Evolutionary conservation across 108 stramenopile species (phyloP), one percentile per base, ranked within the genome.

Genomic region (Conticribra weissflogii): DNA sequence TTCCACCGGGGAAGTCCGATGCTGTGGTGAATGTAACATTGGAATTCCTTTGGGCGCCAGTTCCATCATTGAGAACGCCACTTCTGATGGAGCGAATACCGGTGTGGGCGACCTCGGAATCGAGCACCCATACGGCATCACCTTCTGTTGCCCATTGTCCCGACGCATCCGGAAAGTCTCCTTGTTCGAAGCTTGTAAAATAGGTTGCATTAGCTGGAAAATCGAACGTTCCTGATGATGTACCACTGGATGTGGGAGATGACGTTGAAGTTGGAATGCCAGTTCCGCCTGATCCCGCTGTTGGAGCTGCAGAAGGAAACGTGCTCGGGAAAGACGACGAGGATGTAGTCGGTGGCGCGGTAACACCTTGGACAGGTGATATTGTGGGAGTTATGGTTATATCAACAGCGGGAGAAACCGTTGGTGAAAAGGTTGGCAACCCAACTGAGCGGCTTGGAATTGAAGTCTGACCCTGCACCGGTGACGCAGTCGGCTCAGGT

Each of bases 31-130:
- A 49, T 21, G 75, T 76, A 2, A 68, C 51, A 41, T 76, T 76
- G 3, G 75, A 76, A 1, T 49, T 34, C 59, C 56, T 62, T 15
- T 54, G 53, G n/a, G 52, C 60, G 29, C 22, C 3, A 51, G 59
- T 54, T 15, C 27, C 19, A 24, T 59, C 21, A 16, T 60, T 32
- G 18, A 76, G 63, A 12, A 14, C 52, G 0, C 64, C 64, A 34
- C 67, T 68, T 41, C 49, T 76, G 59, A 76, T 76, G 28, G 75
- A 76, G 54, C 67, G 67, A 0, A 27, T 36, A 3, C 75, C 75
- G 19, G 32, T 63, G 27, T 58, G 55, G 2, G 53, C 75, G n/a
- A 45, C 8, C 31, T 68, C 67, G 3, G 66, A 52, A 23, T 44
- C 33, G 12, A 63, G 58, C 28, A n/a, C 66, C 75, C 75, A 76